These are phyloP conservation scores for Phellopilus nigrolimitatus DNA, from an alignment of 1,284 basidiomycete genomes.

Conservation along the genomic window DNA sequence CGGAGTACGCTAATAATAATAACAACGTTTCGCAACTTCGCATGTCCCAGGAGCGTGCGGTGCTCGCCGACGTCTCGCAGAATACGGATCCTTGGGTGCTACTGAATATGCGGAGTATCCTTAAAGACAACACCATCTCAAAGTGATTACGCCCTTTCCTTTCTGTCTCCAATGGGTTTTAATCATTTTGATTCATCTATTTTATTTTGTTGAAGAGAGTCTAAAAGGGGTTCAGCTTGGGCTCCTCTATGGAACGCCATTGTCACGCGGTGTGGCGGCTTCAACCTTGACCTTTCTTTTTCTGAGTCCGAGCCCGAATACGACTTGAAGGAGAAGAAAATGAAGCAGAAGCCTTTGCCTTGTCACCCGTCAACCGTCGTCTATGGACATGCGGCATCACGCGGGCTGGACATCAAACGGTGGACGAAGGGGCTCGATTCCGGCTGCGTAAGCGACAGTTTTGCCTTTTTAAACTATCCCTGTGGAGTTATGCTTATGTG, in stretches of 20 bases:
- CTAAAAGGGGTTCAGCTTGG: conserved; percentile 66
- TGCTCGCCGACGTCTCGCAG: conserved; percentile 63
- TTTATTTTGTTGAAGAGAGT: conserved; percentile 24
- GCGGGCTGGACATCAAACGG: conserved; percentile 72
- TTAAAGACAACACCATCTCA: conserved; percentile 47
- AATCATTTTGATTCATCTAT: neutral
- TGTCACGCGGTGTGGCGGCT: conserved; percentile 64
- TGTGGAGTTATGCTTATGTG: neutral
- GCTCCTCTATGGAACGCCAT: conserved; percentile 67
- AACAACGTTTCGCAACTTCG: conserved; percentile 31
- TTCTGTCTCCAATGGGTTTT: neutral
- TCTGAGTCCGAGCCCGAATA: neutral
- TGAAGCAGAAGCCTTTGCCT: conserved; percentile 32
- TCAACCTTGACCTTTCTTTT: conserved; percentile 26
- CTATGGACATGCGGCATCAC: conserved; percentile 75
- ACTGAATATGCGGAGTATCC: conserved; percentile 72
- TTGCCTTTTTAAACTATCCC: neutral
- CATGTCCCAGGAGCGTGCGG: conserved; percentile 49
- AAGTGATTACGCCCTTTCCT: conserved; percentile 31
- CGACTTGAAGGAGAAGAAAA: conserved; percentile 12
- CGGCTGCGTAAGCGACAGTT: conserved; percentile 54
- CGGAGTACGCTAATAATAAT: conserved; percentile 9
- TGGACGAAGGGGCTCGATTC: conserved; percentile 80
- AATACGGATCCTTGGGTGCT: conserved; percentile 71
- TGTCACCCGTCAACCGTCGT: conserved; percentile 74